Evolutionary conservation across 805 yeast species (phyloP).

Genomic region (Barnettozyma siamensis): DNA sequence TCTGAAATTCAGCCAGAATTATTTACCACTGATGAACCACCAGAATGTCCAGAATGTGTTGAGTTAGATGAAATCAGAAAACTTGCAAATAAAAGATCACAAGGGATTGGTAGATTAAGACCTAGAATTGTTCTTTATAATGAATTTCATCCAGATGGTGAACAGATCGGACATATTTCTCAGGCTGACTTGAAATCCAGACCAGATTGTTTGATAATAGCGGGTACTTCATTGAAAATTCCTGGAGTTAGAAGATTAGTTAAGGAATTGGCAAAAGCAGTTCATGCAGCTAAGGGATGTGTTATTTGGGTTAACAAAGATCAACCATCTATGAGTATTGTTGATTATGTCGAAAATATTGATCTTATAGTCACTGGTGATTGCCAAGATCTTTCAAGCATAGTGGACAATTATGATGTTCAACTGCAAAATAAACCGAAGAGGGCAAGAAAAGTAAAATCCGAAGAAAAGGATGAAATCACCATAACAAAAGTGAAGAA

Average conservation of each 20-base stretch:
- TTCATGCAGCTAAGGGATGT: constrained; percentile 51
- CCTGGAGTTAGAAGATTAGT: constrained; percentile 65
- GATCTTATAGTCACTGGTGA: constrained; percentile 61
- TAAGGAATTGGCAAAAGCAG: constrained; percentile 52
- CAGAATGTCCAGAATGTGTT: constrained; percentile 61
- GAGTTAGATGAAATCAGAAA: constrained; percentile 51
- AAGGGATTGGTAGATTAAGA: constrained; percentile 54
- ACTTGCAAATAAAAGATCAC: constrained; percentile 61
- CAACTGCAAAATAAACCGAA: constrained; percentile 3
- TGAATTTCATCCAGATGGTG: constrained; percentile 83
- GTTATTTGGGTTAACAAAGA: constrained; percentile 60
- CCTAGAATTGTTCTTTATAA: constrained; percentile 68
- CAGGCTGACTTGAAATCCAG: constrained; percentile 55
- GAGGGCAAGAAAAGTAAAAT: background rate
- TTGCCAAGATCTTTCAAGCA: constrained; percentile 48
- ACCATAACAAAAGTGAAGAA: constrained; percentile 4
- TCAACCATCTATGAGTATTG: constrained; percentile 43
- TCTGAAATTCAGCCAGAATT: constrained; percentile 47
- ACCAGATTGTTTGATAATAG: constrained; percentile 76
- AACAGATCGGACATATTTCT: constrained; percentile 71
- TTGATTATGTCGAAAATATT: constrained; percentile 44
- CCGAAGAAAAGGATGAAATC: background rate
- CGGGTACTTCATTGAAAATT: constrained; percentile 81
- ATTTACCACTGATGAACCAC: constrained; percentile 39
- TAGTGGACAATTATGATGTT: constrained; percentile 25